Base-by-base conservation (phyloP, 2,329 filamentous ascomycete genomes). In the Aciculosporium take region DNA sequence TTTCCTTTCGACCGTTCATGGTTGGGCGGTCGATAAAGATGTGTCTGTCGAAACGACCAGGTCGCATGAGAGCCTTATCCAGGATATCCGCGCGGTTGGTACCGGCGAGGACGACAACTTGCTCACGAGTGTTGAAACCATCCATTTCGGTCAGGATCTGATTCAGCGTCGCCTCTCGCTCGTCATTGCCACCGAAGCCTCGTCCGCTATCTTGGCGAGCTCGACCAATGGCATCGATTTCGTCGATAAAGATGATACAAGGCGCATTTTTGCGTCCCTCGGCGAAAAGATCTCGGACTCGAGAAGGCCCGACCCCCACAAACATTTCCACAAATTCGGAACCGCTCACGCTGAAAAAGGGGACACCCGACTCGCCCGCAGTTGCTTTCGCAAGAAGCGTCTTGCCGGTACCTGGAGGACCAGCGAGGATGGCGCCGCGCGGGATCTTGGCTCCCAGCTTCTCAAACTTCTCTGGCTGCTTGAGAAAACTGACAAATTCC, bases 261-360 rank as follows among this genome's bases (percentile, higher is more conserved):
- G 91, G 91, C 0, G 91, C 84, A 63, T 85, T 94, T 70, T 96
- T 96, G 44, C 91, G 79, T 15, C 91, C 91, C 52, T 85, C 94
- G 43, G 86, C 80, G 56, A 98, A 98, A 40, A 98, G 68, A 61
- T 98, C 91, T 53, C 91, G 79, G 39, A 98, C 91, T 63, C 91
- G 78, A 24, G 89, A 96, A 17, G 91, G 85, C 62, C 91, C 91
- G 45, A 98, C 91, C 76, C 91, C 91, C 39, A 98, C 91, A 58
- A 98, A 98, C 89, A 98, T 98, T 66, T 98, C 91, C 25, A 98
- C 89, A 57, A 98, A 98, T 60, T 98, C 91, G 37, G 91, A 98
- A 58, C 91, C 91, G 61, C 87, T 95, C 53, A 98, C 91, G 55
- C 85, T 94, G 73, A 88, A 98, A 72, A 98, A 98, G 0, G 91